Conservation (phyloP, 768 basidiomycete species). For the Trametes cinnabarina region DNA sequence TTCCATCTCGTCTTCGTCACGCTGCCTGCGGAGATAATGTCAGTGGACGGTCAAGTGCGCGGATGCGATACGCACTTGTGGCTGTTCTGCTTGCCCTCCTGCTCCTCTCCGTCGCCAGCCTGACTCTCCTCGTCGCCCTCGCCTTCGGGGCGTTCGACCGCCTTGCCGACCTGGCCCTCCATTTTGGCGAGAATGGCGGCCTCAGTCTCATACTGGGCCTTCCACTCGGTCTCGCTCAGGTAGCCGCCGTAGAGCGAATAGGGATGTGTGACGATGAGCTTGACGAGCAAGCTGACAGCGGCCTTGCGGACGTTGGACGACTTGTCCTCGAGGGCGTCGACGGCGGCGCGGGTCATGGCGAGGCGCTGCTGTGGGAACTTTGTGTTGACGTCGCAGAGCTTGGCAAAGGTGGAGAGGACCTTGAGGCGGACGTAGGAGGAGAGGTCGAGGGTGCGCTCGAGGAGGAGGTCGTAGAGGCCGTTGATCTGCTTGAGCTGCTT, state of each 20-base stretch:
- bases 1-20: conserved; percentile 52
- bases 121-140: conserved; percentile 30
- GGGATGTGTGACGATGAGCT: conserved; percentile 83
- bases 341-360: conserved; percentile 70
- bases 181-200: conserved; percentile 65
- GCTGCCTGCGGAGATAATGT: not conserved
- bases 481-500: conserved; percentile 72
- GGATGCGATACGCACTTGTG: conserved; percentile 9
- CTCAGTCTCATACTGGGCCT: conserved; percentile 63
- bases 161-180: conserved; percentile 66
- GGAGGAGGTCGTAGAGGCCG: conserved; percentile 76
- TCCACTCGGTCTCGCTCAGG: conserved; percentile 70
- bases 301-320: conserved; percentile 82
- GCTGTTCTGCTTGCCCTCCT: conserved; percentile 11
- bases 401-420: conserved; percentile 72
- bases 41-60: not conserved
- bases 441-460: conserved; percentile 84
- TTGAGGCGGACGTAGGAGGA: conserved; percentile 91
- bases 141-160: conserved; percentile 38
- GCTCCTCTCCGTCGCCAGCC: conserved; percentile 29
- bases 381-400: conserved; percentile 69
- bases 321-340: conserved; percentile 86
- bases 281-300: conserved; percentile 71
- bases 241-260: conserved; percentile 87
- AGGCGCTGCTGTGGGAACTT: conserved; percentile 89